These are phyloP conservation scores for Borealophlyctis nickersoniae DNA, from an alignment of 192 early-diverging fungal genomes.

Conservation along the genomic window DNA sequence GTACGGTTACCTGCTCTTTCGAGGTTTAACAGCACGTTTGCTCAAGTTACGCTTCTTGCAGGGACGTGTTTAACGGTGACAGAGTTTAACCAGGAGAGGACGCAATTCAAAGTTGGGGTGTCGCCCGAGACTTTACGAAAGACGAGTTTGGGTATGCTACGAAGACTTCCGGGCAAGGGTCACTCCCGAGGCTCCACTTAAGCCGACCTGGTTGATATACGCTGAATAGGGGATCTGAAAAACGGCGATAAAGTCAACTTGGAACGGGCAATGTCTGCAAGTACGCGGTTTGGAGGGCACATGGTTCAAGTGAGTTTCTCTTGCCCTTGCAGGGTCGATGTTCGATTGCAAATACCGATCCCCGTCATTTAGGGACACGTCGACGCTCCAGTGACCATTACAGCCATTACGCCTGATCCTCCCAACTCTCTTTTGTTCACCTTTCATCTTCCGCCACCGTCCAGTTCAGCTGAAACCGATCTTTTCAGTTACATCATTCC, in stretches of 20 bases:
- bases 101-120: conserved; percentile 83
- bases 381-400: conserved; percentile 78
- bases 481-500: conserved; percentile 84
- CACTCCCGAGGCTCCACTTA: too few relatives aligned
- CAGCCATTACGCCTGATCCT: conserved; percentile 72
- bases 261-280: conserved; percentile 86
- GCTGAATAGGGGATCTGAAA: conserved; percentile 60
- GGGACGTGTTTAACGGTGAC: conserved; percentile 96
- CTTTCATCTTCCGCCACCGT: conserved; percentile 53
- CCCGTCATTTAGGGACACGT: conserved; percentile 71
- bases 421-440: conserved; percentile 80
- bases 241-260: conserved; percentile 83
- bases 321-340: conserved; percentile 16
- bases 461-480: conserved; percentile 19
- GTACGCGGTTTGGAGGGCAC: conserved; percentile 92
- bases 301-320: conserved; percentile 70
- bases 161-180: too few relatives aligned
- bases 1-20: conserved; percentile 36
- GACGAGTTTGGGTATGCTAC: conserved; percentile 79
- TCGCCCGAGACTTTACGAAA: conserved; percentile 90
- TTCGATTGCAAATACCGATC: background rate
- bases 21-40: background rate
- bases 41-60: conserved; percentile 22
- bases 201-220: too few relatives aligned
- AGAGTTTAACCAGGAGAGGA: conserved; percentile 68